A percentile compares a stretch with the other conserved stretches of the same genome.
Evolutionary conservation across 495 filamentous ascomycete species (phyloP).

Genomic region (Penicillium salamii): DNA sequence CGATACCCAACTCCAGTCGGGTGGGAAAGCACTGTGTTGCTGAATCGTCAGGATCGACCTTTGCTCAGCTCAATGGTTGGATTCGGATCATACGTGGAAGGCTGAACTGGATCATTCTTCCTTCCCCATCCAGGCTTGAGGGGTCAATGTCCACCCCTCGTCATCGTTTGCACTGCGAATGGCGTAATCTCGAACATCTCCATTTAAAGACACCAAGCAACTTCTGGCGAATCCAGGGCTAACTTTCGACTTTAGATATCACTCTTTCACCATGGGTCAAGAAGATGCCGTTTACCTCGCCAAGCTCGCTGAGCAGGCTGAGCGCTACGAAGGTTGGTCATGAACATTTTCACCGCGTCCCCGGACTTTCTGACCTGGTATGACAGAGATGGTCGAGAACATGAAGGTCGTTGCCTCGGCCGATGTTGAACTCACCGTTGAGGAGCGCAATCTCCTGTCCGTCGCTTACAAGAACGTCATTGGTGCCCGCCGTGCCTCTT

Average conservation of each 20-base stretch:
- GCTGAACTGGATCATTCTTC: not conserved
- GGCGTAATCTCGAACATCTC: constrained; percentile 20
- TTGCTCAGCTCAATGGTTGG: not conserved
- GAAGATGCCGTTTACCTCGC: constrained; percentile 99
- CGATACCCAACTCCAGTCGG: constrained; percentile 12
- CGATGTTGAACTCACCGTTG: constrained; percentile 93
- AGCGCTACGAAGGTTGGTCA: constrained; percentile 96
- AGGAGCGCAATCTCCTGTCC: constrained; percentile 98
- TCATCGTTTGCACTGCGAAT: constrained; percentile 26
- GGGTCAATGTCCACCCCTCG: constrained; percentile 24
- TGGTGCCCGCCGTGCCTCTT: constrained; percentile 96
- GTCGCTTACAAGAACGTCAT: constrained; percentile 99
- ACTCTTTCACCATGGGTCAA: constrained; percentile 81
- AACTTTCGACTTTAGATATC: constrained; percentile 20
- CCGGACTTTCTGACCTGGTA: constrained; percentile 20
- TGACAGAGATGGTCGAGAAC: constrained; percentile 98
- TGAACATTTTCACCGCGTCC: not conserved
- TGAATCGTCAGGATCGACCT: constrained; percentile 17
- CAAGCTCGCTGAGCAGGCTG: constrained; percentile 99
- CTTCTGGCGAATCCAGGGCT: not conserved
- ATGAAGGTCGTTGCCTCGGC: constrained; percentile 99
- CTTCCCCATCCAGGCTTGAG: not conserved
- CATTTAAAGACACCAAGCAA: constrained; percentile 9
- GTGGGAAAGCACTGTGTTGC: constrained; percentile 3
- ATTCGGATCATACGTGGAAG: not conserved